phyloP scores from a whole-genome alignment of 1,284 basidiomycete genomes.

The Erythrobasidium hasegawianum region DNA sequence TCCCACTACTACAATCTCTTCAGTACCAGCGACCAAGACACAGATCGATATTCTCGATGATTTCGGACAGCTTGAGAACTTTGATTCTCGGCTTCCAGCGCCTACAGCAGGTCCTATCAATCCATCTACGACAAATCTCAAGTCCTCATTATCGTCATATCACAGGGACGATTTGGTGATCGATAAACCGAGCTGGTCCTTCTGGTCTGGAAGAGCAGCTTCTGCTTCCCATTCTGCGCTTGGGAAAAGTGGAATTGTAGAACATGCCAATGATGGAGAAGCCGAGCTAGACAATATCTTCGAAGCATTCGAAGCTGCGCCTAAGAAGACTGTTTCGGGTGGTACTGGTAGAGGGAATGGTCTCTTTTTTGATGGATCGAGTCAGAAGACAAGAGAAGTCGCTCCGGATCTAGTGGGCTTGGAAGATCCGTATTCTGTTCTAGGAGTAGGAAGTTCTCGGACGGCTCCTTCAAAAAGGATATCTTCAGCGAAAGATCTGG shows the following conservation, averaged over 20 bases:
- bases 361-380: background rate
- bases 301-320: constrained; percentile 15
- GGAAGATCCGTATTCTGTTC: background rate
- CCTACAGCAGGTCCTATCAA: background rate
- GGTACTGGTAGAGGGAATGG: background rate
- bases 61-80: constrained; percentile 30
- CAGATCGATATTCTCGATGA: constrained; percentile 22
- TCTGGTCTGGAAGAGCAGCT: background rate
- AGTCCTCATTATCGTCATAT: background rate
- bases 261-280: constrained; percentile 19
- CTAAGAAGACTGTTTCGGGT: background rate
- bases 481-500: constrained; percentile 13
- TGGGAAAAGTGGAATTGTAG: constrained; percentile 1
- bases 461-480: background rate
- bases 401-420: background rate
- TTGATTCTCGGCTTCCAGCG: constrained; percentile 19
- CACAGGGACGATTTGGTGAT: background rate
- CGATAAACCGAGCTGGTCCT: background rate
- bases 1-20: background rate
- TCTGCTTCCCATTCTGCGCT: background rate
- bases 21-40: background rate
- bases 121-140: constrained; percentile 10
- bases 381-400: background rate
- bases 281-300: constrained; percentile 30
- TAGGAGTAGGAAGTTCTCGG: background rate